A percentile compares a stretch with the other conserved stretches of the same genome.
phyloP scores from a whole-genome alignment of 306 rosid genomes.

The Chamaecrista fasciculata region DNA sequence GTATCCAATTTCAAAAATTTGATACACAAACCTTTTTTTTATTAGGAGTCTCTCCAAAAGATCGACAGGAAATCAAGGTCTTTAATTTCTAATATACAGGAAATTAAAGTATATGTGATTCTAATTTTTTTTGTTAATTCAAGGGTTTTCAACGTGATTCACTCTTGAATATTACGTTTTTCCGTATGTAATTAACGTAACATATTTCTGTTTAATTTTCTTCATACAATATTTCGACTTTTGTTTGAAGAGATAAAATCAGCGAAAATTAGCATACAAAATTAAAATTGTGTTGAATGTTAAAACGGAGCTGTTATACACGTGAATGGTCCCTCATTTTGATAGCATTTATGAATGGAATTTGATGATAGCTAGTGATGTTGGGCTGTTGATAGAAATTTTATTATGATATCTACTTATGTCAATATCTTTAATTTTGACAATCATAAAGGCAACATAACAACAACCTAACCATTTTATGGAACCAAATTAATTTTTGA shows the following conservation, averaged over 20 bases:
- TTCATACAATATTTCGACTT: too few species aligned
- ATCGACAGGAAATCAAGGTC: too few species aligned
- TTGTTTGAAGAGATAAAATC: too few species aligned
- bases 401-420: background rate
- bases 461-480: background rate
- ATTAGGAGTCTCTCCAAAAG: too few species aligned
- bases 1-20: background rate
- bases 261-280: background rate
- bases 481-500: background rate
- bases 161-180: too few species aligned
- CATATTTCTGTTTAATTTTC: too few species aligned
- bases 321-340: conserved; percentile 24
- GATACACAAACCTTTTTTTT: too few species aligned
- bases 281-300: background rate
- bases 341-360: conserved; percentile 16
- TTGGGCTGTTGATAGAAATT: conserved; percentile 5
- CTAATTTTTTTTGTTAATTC: too few species aligned
- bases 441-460: background rate
- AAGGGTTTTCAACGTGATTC: too few species aligned
- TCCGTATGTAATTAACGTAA: too few species aligned
- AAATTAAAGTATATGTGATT: too few species aligned
- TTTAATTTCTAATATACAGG: too few species aligned
- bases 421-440: background rate
- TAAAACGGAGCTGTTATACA: background rate
- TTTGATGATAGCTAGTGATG: conserved; percentile 15